Evolutionary conservation across 164 flowering plant species (phyloP), one percentile per base, ranked within the genome.

Genomic region (Tetracentron sinense): DNA sequence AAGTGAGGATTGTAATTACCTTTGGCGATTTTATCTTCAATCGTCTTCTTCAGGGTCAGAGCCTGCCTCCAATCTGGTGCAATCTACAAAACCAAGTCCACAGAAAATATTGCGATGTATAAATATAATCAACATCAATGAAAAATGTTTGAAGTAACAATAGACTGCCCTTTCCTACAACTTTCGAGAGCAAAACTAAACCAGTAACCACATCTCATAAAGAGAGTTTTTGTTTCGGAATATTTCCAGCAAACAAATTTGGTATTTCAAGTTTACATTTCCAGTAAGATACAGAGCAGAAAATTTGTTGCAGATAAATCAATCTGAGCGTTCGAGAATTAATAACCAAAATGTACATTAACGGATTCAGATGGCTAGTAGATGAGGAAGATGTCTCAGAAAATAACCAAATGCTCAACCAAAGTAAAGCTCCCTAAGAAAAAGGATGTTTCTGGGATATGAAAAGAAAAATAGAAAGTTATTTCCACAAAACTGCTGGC

Each of bases 51-150:
- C 29, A 94, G 84, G 66, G 77, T 58, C 69, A 79, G 51, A 14
- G 90, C 95, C 71, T 94, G 98, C 72, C 97, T 89, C 87, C 86
- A 94, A 64, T 89, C 96, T 10, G 97, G 95, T 30, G 90, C 90
- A 77, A 90, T 91, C 96, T 92, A 49, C 61, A 67, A 55, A 63
- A 70, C 20, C 51, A 27, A 26, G 42, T 20, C 7, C 23, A 49
- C 12, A 10, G 23, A 12, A 47, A 52, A 27, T 29, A 10, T 38
- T 14, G 28, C 22, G 12, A 2, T 27, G 47, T 27, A 10, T 21
- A 58, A 51, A 11, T 25, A 38, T 10, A 58, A 23, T 12, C 29
- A 30, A 22, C 2, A 54, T 3, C 28, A 16, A 11, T 28, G 35
- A n/a, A 54, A n/a, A 3, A 53, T 51, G 38, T 16, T 26, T 28